Percentiles rank a stretch among this genome's conserved stretches.
phyloP scores from a whole-genome alignment of 257 asterid genomes.

The Petunia axillaris region DNA sequence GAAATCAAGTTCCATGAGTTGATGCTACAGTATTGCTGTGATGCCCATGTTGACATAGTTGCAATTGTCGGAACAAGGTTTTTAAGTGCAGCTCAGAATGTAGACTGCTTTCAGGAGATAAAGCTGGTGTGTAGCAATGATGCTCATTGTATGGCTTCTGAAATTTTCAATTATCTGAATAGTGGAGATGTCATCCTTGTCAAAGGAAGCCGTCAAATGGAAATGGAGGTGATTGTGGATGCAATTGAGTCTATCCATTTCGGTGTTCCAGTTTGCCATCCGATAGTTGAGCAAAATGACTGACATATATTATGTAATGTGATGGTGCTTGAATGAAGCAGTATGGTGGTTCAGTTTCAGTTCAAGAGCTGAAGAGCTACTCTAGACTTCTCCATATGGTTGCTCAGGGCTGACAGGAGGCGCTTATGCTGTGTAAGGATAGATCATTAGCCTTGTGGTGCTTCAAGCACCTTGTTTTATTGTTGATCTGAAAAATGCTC shows the following conservation, averaged over 20 bases:
- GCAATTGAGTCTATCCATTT: slow-evolving; percentile 29
- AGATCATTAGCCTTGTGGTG: background rate
- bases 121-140: slow-evolving; percentile 29
- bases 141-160: slow-evolving; percentile 26
- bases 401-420: background rate
- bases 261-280: background rate
- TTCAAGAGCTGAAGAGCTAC: background rate
- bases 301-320: background rate
- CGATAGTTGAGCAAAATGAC: background rate
- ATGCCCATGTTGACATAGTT: slow-evolving; percentile 31
- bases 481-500: background rate
- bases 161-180: slow-evolving; percentile 13
- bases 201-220: slow-evolving; percentile 44
- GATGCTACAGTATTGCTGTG: slow-evolving; percentile 34
- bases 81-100: slow-evolving; percentile 34
- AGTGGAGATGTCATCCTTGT: slow-evolving; percentile 40
- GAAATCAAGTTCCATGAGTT: slow-evolving; percentile 39
- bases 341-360: background rate
- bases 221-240: slow-evolving; percentile 39
- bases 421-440: background rate
- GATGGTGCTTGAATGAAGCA: background rate
- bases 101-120: slow-evolving; percentile 14
- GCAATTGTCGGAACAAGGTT: slow-evolving; percentile 40
- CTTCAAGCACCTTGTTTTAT: background rate
- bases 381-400: background rate